Evolutionary conservation across 2,329 filamentous ascomycete genomes (phyloP).

Genomic region (Coleophoma cylindrospora): DNA sequence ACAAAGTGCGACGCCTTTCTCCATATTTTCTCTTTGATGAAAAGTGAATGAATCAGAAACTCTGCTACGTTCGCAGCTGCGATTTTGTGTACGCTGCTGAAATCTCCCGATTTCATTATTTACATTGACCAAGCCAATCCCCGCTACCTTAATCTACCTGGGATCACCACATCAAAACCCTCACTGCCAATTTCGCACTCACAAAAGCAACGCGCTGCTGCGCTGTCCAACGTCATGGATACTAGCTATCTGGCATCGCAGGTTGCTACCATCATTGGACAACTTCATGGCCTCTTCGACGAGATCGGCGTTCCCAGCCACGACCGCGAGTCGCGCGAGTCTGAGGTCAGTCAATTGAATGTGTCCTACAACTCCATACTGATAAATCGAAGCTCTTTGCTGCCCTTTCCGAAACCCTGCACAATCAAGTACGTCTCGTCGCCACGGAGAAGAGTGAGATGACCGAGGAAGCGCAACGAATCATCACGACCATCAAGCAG

Average conservation of each 20-base stretch:
- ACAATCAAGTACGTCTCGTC: slow-evolving; percentile 82
- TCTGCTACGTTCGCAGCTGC: too few relatives aligned
- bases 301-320: slow-evolving; percentile 94
- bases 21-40: too few relatives aligned
- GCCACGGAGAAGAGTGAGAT: slow-evolving; percentile 77
- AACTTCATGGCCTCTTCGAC: slow-evolving; percentile 92
- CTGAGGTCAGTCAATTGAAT: slow-evolving; percentile 60
- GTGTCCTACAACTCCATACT: background rate
- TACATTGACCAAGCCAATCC: too few relatives aligned
- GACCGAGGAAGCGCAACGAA: slow-evolving; percentile 2
- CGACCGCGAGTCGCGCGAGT: slow-evolving; percentile 85
- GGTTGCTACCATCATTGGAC: slow-evolving; percentile 88
- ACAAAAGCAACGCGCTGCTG: too few relatives aligned
- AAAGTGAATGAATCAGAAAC: too few relatives aligned
- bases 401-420: slow-evolving; percentile 84
- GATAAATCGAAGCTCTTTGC: slow-evolving; percentile 66
- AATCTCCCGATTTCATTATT: too few relatives aligned
- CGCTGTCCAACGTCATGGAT: slow-evolving; percentile 55
- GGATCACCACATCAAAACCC: too few relatives aligned
- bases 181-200: too few relatives aligned
- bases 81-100: too few relatives aligned
- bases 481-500: slow-evolving; percentile 62
- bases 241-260: slow-evolving; percentile 90
- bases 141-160: too few relatives aligned
- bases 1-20: too few relatives aligned